Evolutionary conservation across 352 stramenopile species (phyloP), one percentile per base, ranked within the genome.

Genomic region (Phytophthora cryptogea): DNA sequence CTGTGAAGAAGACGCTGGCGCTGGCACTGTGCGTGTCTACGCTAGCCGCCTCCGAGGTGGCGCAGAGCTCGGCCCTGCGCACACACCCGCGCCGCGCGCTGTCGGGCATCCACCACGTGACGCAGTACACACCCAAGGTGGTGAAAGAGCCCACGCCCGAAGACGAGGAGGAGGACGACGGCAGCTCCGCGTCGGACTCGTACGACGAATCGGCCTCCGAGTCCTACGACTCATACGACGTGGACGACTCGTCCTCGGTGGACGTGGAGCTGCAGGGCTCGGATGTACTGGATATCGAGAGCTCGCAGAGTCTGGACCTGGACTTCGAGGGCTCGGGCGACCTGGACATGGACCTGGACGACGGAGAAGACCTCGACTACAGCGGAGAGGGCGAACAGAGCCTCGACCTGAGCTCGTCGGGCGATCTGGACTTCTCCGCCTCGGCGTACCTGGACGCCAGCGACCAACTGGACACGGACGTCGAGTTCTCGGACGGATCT

Each of bases 1-100:
- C 69, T 49, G 54, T 72, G 39, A 72, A 73, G 54, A 75, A 71
- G 50, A 72, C 60, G n/a, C 23, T 78, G 11, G 62, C 62, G 23
- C 39, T 78, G 39, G 54, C 66, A 36, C 62, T 73, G 26, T 70
- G 65, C 39, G 66, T 59, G 27, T 63, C 66, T 13, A 63, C 66
- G 45, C 45, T 78, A 48, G 57, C 62, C 20, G 48, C 66, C 20
- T 50, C 53, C 16, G 49, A 63, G 23, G 11, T 68, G 49, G 54
- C 45, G 20, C 54, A 67, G 48, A 50, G 32, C 35, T 41, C 44
- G 39, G 66, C 66, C n/a, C 43, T 74, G 35, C 67, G 54, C 20
- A 66, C 66, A 33, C 50, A 66, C 45, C 50, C 60, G 13, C 61
- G 55, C 16, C 60, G 60, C 14, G 31, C 14, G 2, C 55, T 72